Base-by-base conservation (phyloP, 2,329 filamentous ascomycete species). In the Aspergillus alliaceus region DNA sequence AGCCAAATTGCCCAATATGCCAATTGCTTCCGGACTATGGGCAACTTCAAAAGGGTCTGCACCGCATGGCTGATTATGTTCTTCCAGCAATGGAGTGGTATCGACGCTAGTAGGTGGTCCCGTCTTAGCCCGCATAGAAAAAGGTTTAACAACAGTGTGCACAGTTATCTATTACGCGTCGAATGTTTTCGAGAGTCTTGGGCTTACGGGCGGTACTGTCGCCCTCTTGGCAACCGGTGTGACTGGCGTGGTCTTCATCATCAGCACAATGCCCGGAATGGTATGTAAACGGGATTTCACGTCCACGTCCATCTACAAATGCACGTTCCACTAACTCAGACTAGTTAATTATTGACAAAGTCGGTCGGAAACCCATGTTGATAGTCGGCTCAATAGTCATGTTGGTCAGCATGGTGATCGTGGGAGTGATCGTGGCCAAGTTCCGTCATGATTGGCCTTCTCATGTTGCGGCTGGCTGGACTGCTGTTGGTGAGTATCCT, bases 1-100 rank as follows among this genome's bases (percentile, higher is more conserved):
- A 65, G 77, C 22, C 76, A 84, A 64, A 69, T 82, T 48, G 80
- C 81, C 0, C 80, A 83, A 58, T 84, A 84, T 59, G 72, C 71
- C 55, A 77, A 80, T 54, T 77, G 79, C 40, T 67, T 82, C 57
- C 71, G 77, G 25, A 78, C 76, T 8, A 75, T 69, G 75, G 80
- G 82, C 58, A 82, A 82, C 65, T 74, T 84, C 58, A 80, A 79
- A 69, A 73, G 79, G 35, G 76, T 80, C 4, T 59, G 72, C 6
- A 77, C 72, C 9, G 79, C 75, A 2, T 77, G 75, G 73, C 60
- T 78, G 31, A 61, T 80, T 12, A 80, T 80, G 78, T 79, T 80
- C 63, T 80, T 79, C 64, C 79, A 81, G 63, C 79, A 80, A 57
- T 79, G 76, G 70, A 73, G 66, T 25, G 77, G 76, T 42, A 74